A percentile compares a stretch with the other conserved stretches of the same genome.
These are phyloP conservation scores for Pythium myriotylum DNA, from an alignment of 352 stramenopile species.

Conservation along the genomic window DNA sequence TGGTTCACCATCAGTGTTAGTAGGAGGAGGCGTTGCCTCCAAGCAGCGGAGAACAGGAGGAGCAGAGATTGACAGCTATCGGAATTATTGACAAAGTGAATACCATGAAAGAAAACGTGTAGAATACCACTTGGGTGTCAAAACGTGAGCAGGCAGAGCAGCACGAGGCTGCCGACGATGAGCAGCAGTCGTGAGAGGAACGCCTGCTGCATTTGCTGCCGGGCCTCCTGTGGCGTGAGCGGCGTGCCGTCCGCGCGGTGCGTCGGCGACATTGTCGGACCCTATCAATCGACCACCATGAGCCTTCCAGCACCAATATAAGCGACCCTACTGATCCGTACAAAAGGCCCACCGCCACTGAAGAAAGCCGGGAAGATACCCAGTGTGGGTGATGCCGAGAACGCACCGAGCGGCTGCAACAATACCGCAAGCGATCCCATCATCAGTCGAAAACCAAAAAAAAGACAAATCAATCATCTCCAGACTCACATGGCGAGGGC, in stretches of 20 bases:
- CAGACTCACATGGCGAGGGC: slow-evolving; percentile 56
- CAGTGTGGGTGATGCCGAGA: slow-evolving; percentile 67
- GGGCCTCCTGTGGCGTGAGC: slow-evolving; percentile 50
- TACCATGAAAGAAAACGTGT: not conserved
- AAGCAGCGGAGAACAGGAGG: slow-evolving; percentile 25
- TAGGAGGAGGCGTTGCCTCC: slow-evolving; percentile 7
- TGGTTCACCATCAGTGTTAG: not conserved
- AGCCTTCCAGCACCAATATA: not conserved
- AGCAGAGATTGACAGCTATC: slow-evolving; percentile 23
- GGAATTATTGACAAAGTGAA: slow-evolving; percentile 21
- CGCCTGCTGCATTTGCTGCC: slow-evolving; percentile 70
- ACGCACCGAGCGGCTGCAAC: slow-evolving; percentile 18
- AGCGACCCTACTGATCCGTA: slow-evolving; percentile 25
- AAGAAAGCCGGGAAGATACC: slow-evolving; percentile 89
- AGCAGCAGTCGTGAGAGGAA: slow-evolving; percentile 77
- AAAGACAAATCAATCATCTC: no score
- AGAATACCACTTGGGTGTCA: slow-evolving; percentile 30
- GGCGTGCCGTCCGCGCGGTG: slow-evolving; percentile 49
- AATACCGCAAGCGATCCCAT: no score
- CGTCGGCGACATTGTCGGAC: slow-evolving; percentile 38
- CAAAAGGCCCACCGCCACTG: slow-evolving; percentile 44
- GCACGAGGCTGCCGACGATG: slow-evolving; percentile 68
- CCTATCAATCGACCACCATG: slow-evolving; percentile 23
- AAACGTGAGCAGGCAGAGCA: slow-evolving; percentile 73
- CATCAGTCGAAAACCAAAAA: no score